A percentile compares a stretch with the other conserved stretches of the same genome.
Conservation (phyloP, 1,284 basidiomycete species). For the Tranzscheliella williamsii region DNA sequence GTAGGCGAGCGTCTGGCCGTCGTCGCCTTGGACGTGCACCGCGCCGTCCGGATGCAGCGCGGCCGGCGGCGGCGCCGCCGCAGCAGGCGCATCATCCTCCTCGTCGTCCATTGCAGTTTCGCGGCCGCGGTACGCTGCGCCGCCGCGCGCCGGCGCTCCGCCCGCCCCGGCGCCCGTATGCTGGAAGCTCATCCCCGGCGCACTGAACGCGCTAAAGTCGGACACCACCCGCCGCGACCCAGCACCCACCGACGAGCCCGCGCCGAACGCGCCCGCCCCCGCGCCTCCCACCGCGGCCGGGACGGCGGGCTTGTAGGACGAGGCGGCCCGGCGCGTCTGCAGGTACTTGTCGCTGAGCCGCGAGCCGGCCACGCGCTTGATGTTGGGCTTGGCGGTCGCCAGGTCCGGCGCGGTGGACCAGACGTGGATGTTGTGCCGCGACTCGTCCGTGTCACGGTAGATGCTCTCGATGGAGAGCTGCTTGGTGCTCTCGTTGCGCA, state of each 20-base stretch:
- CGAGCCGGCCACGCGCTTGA: conserved; percentile 69
- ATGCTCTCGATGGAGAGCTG: conserved; percentile 95
- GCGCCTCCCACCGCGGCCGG: conserved; percentile 22
- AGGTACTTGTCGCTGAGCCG: conserved; percentile 56
- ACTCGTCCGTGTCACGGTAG: conserved; percentile 68
- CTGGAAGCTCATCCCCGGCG: conserved; percentile 51
- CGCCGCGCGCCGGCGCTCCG: conserved; percentile 12
- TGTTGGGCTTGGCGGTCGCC: conserved; percentile 73
- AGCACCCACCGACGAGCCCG: conserved; percentile 3
- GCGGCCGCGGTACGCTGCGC: conserved; percentile 24
- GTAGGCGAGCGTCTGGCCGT: conserved; percentile 53
- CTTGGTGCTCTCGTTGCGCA: conserved; percentile 95
- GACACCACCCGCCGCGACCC: conserved; percentile 46
- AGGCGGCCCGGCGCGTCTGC: conserved; percentile 38
- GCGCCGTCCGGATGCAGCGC: conserved; percentile 41
- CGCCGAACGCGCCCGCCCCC: conserved; percentile 3
- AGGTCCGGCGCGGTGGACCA: conserved; percentile 78
- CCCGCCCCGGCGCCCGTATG: conserved; percentile 17
- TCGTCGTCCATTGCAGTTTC: conserved; percentile 44
- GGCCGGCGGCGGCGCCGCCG: conserved; percentile 33
- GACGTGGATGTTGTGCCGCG: conserved; percentile 83
- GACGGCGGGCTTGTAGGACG: conserved; percentile 43
- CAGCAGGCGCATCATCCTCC: conserved; percentile 48
- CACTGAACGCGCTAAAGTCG: conserved; percentile 52
- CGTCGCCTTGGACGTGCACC: conserved; percentile 52